Percentiles rank a stretch among this genome's conserved stretches.
These are phyloP conservation scores for Celoporthe dispersa DNA, from an alignment of 2,329 filamentous ascomycete species.

Conservation along the genomic window DNA sequence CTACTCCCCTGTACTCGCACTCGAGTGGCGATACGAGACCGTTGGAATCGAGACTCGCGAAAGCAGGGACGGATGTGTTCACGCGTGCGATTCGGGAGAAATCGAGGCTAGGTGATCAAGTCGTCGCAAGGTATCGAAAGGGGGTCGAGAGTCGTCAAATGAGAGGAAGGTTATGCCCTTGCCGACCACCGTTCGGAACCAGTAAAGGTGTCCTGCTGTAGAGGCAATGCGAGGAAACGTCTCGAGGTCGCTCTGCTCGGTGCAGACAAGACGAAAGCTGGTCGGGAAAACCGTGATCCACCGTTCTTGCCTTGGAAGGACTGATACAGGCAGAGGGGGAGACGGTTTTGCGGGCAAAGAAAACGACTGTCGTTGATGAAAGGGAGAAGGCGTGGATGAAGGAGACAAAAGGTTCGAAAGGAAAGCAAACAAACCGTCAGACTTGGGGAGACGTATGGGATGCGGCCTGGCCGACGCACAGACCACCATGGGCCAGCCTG, in stretches of 20 bases:
- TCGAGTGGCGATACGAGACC: background rate
- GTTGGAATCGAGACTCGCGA: background rate
- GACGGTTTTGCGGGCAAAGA: slow-evolving; percentile 16
- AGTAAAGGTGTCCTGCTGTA: slow-evolving; percentile 29
- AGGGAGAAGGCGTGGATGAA: slow-evolving; percentile 9
- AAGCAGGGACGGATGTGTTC: background rate
- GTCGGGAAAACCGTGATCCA: slow-evolving; percentile 25
- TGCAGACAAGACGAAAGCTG: slow-evolving; percentile 26
- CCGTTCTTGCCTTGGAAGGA: slow-evolving; percentile 19
- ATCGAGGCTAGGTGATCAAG: background rate
- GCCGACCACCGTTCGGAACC: slow-evolving; percentile 28
- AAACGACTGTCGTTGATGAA: slow-evolving; percentile 21
- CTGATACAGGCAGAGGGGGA: slow-evolving; percentile 16
- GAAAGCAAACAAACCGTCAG: slow-evolving; percentile 5
- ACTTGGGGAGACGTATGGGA: background rate
- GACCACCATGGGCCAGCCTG: background rate
- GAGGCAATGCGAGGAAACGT: slow-evolving; percentile 22
- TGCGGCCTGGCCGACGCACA: slow-evolving; percentile 10
- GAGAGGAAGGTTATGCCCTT: slow-evolving; percentile 20
- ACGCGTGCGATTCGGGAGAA: background rate
- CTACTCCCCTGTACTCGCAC: background rate
- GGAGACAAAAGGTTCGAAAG: slow-evolving; percentile 1
- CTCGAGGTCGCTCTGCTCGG: slow-evolving; percentile 22
- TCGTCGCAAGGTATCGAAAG: background rate
- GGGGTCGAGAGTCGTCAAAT: background rate